phyloP scores from a whole-genome alignment of 768 basidiomycete genomes.

The Trametes gibbosa region DNA sequence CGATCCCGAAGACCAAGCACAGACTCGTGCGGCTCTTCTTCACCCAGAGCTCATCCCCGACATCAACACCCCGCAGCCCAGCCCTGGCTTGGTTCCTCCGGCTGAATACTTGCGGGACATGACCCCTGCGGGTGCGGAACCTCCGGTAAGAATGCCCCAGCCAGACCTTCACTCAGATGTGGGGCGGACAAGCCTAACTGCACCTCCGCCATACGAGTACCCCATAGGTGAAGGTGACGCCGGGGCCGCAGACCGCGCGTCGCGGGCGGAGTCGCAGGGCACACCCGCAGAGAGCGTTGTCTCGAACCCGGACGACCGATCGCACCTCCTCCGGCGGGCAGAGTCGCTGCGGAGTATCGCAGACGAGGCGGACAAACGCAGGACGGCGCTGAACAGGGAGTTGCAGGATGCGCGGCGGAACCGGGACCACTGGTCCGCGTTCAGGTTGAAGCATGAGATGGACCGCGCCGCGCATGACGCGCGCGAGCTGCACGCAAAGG shows the following conservation, averaged over 20 bases:
- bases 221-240: background rate
- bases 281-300: conserved; percentile 25
- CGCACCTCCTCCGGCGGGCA: conserved; percentile 24
- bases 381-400: conserved; percentile 22
- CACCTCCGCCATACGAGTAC: conserved; percentile 15
- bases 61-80: conserved; percentile 14
- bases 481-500: conserved; percentile 31
- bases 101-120: conserved; percentile 4
- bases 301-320: conserved; percentile 18
- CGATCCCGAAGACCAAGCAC: conserved; percentile 7
- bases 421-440: conserved; percentile 24
- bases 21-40: conserved; percentile 9
- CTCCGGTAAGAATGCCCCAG: conserved; percentile 18
- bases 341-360: conserved; percentile 32
- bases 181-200: conserved; percentile 6
- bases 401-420: conserved; percentile 26
- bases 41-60: conserved; percentile 17
- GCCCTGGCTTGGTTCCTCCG: conserved; percentile 17
- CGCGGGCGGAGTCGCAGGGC: background rate
- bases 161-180: conserved; percentile 18
- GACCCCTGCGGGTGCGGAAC: conserved; percentile 13
- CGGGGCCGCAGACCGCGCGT: background rate
- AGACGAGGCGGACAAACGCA: conserved; percentile 25
- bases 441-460: conserved; percentile 30
- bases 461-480: conserved; percentile 30